These are phyloP conservation scores for Apostasia shenzhenica DNA, from an alignment of 106 monocot species.

Conservation along the genomic window DNA sequence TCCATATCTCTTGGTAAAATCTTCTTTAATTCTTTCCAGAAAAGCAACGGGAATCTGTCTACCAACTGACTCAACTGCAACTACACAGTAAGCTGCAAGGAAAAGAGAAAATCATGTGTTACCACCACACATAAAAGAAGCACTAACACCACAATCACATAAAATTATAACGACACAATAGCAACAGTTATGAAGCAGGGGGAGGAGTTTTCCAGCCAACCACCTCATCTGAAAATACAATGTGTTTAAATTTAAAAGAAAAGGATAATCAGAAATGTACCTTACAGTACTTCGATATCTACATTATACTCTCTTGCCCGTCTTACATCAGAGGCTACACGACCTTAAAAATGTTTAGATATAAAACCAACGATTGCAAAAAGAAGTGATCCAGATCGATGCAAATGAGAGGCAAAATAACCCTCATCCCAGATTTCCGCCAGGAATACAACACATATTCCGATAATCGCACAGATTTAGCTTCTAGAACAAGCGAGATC, in stretches of 20 bases:
- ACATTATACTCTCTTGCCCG: too few species aligned
- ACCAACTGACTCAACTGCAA: constrained; percentile 13
- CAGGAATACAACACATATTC: neutral
- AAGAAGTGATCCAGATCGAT: neutral
- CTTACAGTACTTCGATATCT: too few species aligned
- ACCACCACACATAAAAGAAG: too few species aligned
- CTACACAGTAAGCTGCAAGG: constrained; percentile 16
- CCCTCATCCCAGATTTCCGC: neutral
- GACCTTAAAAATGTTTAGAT: neutral
- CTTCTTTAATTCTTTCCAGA: constrained; percentile 16
- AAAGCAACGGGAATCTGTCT: constrained; percentile 15
- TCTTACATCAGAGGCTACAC: neutral
- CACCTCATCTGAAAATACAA: too few species aligned
- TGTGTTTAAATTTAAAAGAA: too few species aligned
- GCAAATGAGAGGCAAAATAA: neutral
- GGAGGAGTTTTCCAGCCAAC: too few species aligned
- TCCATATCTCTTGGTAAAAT: constrained; percentile 19
- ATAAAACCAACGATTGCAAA: neutral
- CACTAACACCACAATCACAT: too few species aligned
- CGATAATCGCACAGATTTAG: neutral
- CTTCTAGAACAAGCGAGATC: neutral
- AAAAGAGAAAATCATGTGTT: too few species aligned
- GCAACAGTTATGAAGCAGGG: too few species aligned
- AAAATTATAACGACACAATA: too few species aligned
- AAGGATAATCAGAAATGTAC: too few species aligned